Evolutionary conservation across 1,284 basidiomycete species (phyloP).

Genomic region (Naganishia sp.): DNA sequence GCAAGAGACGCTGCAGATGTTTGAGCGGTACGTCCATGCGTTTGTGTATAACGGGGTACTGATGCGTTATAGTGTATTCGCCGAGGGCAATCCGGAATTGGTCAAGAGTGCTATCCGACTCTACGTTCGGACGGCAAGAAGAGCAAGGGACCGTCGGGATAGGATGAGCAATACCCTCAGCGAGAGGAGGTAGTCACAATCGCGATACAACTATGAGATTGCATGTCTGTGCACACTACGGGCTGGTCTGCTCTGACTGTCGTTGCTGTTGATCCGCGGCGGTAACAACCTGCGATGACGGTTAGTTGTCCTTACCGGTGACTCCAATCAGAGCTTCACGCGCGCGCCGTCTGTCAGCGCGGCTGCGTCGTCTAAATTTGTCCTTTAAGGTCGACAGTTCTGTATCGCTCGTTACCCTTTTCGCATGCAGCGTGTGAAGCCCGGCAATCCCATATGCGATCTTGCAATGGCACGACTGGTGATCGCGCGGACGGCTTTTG

Average conservation of each 20-base stretch:
- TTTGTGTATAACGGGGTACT: background rate
- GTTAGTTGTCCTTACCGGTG: slow-evolving; percentile 11
- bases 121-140: slow-evolving; percentile 27
- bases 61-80: slow-evolving; percentile 61
- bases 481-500: slow-evolving; percentile 36
- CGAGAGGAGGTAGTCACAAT: slow-evolving; percentile 8
- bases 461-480: slow-evolving; percentile 37
- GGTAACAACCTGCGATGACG: background rate
- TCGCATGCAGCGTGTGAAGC: slow-evolving; percentile 53
- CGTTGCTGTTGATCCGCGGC: background rate
- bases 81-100: slow-evolving; percentile 67
- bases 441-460: slow-evolving; percentile 57
- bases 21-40: slow-evolving; percentile 64
- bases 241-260: background rate
- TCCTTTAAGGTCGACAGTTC: slow-evolving; percentile 60
- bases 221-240: background rate
- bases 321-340: too few species aligned
- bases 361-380: slow-evolving; percentile 39
- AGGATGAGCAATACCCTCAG: slow-evolving; percentile 26
- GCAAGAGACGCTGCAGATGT: slow-evolving; percentile 69
- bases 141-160: slow-evolving; percentile 28
- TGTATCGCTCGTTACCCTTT: slow-evolving; percentile 54
- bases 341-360: background rate
- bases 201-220: background rate
- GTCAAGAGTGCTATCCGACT: slow-evolving; percentile 69